Percentiles rank a stretch among this genome's conserved stretches.
Conservation (phyloP, 2,329 filamentous ascomycete genomes). For the Aureobasidium sp. region DNA sequence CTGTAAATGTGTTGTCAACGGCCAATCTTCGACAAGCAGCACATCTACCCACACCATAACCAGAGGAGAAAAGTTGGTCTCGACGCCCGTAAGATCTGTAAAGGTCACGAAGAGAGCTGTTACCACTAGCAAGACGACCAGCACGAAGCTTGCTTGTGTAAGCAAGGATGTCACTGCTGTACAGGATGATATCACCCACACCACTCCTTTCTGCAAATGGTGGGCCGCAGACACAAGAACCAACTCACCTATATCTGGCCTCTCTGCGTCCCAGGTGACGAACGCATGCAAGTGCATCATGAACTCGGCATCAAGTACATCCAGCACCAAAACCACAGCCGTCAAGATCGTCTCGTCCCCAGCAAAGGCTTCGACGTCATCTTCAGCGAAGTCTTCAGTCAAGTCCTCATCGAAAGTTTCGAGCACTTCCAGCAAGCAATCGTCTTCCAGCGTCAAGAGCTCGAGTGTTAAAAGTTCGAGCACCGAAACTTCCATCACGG, state of each 20-base stretch:
- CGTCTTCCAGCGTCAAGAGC: not conserved
- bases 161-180: not conserved
- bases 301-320: not conserved
- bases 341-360: not conserved
- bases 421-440: not conserved
- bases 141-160: not conserved
- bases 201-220: conserved; percentile 6
- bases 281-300: not conserved
- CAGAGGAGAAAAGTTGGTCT: not conserved
- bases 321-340: not conserved
- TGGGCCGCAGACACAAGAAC: not conserved
- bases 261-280: not conserved
- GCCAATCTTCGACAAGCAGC: not conserved
- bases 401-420: not conserved
- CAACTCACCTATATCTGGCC: conserved; percentile 1
- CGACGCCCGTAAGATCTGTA: not conserved
- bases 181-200: not conserved
- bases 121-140: not conserved
- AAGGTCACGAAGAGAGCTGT: not conserved
- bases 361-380: not conserved
- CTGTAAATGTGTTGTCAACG: not conserved
- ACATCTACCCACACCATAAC: not conserved
- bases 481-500: not conserved
- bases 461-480: not conserved
- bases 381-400: not conserved